Evolutionary conservation across 768 basidiomycete genomes (phyloP), one percentile per base, ranked within the genome.

Genomic region (Clathrus columnatus): DNA sequence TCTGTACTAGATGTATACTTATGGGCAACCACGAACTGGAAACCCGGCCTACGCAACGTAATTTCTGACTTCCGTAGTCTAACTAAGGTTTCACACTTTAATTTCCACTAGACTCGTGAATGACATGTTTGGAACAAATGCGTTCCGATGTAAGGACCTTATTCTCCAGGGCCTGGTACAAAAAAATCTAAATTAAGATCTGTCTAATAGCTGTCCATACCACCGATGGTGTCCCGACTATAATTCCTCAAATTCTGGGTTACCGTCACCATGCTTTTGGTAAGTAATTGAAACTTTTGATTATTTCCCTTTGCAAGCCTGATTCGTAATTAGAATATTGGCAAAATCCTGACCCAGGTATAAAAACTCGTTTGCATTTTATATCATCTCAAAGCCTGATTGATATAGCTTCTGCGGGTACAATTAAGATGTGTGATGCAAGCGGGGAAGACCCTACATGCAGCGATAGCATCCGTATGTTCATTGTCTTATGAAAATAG

Each of bases 191-290:
- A 20, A 58, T 53, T 41, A 23, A 54, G 48, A 17, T 17, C 41
- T 44, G 58, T 26, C 29, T 52, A 32, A 49, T 51, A 75, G 73
- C 68, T 26, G 73, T 77, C 17, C 78, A 80, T 58, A 70, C 23
- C 7, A 20, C 48, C 76, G 78, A 80, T 56, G 78, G 78, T 7
- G 75, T 80, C 7, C 77, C 79, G 4, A 78, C 76, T 5, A 72
- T 80, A 59, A 65, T 80, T 44, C 73, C 73, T 26, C 66, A 69
- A 50, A 59, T 26, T 28, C 63, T 77, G 14, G 79, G 77, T 17
- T 80, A 81, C 61, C 69, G 62, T 42, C 79, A 79, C 54, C 77
- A 70, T 48, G 14, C 20, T 27, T 3, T 28, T 18, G 58, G 45
- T 20, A 49, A 30, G 8, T 23, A 29, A 45, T n/a, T 26, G 49